Evolutionary conservation across 2,329 filamentous ascomycete species (phyloP).

Genomic region (Aspergillus quadrilineatus): DNA sequence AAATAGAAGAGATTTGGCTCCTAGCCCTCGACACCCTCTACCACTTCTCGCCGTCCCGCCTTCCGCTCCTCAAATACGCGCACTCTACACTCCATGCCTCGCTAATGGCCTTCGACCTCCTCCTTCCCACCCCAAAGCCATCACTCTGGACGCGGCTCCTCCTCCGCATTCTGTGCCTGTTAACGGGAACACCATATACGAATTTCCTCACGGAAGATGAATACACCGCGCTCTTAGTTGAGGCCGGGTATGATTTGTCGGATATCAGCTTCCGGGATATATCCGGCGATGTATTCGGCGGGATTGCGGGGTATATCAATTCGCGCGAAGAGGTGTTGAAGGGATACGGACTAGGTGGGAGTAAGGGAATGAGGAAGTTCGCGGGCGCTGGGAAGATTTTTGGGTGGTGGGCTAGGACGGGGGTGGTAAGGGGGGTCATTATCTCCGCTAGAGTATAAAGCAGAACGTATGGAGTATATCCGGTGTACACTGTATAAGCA

Average conservation of each 20-base stretch:
- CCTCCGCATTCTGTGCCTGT: slow-evolving; percentile 45
- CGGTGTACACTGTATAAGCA: too few species aligned
- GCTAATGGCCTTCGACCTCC: slow-evolving; percentile 57
- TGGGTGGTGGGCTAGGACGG: slow-evolving; percentile 43
- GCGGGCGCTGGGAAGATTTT: slow-evolving; percentile 37
- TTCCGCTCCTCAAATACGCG: slow-evolving; percentile 47
- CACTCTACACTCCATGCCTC: slow-evolving; percentile 46
- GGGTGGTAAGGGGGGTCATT: slow-evolving; percentile 41
- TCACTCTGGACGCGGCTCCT: slow-evolving; percentile 31
- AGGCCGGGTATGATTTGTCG: slow-evolving; percentile 49
- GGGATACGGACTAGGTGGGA: slow-evolving; percentile 32
- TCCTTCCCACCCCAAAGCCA: slow-evolving; percentile 29
- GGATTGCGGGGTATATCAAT: slow-evolving; percentile 48
- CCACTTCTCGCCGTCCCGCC: slow-evolving; percentile 56
- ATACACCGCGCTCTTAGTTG: slow-evolving; percentile 49
- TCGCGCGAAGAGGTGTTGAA: slow-evolving; percentile 36
- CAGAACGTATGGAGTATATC: not conserved
- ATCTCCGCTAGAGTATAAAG: slow-evolving; percentile 35
- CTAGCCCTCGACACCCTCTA: slow-evolving; percentile 59
- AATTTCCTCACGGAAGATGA: slow-evolving; percentile 51
- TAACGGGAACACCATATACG: slow-evolving; percentile 50
- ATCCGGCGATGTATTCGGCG: slow-evolving; percentile 54
- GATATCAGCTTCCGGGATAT: slow-evolving; percentile 51
- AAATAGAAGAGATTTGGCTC: slow-evolving; percentile 42
- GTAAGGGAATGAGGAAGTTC: slow-evolving; percentile 34